phyloP scores from a whole-genome alignment of 305 asterid genomes.

The Solanum aculeatissimum region DNA sequence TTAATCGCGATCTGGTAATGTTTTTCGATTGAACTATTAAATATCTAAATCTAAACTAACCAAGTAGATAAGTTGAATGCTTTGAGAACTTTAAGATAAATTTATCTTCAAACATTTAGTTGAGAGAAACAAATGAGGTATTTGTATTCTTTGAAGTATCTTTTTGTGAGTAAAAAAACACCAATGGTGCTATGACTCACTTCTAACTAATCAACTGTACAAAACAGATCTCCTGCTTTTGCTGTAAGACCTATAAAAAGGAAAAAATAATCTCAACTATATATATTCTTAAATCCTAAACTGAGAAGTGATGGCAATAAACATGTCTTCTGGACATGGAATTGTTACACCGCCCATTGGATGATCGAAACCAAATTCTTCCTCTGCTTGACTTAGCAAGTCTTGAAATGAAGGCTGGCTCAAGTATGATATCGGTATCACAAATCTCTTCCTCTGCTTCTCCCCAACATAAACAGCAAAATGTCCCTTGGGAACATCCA shows the following conservation, averaged over 20 bases:
- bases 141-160: background rate
- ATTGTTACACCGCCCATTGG: background rate
- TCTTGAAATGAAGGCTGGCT: conserved; percentile 21
- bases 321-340: conserved; percentile 66
- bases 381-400: conserved; percentile 1
- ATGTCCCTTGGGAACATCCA: background rate
- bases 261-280: background rate
- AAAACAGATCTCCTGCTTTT: background rate
- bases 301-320: conserved; percentile 54
- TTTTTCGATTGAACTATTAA: background rate
- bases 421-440: conserved; percentile 13
- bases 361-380: conserved; percentile 2
- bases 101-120: background rate
- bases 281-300: conserved; percentile 7
- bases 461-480: conserved; percentile 1
- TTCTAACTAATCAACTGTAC: background rate
- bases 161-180: background rate
- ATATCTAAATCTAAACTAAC: too few species aligned
- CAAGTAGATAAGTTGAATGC: background rate
- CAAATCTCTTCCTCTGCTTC: conserved; percentile 5
- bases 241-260: background rate
- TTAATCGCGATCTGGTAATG: background rate
- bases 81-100: background rate
- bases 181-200: background rate
- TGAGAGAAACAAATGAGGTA: background rate